These are phyloP conservation scores for Oryza nivara DNA, from an alignment of 176 grass and related monocot species.

Conservation along the genomic window DNA sequence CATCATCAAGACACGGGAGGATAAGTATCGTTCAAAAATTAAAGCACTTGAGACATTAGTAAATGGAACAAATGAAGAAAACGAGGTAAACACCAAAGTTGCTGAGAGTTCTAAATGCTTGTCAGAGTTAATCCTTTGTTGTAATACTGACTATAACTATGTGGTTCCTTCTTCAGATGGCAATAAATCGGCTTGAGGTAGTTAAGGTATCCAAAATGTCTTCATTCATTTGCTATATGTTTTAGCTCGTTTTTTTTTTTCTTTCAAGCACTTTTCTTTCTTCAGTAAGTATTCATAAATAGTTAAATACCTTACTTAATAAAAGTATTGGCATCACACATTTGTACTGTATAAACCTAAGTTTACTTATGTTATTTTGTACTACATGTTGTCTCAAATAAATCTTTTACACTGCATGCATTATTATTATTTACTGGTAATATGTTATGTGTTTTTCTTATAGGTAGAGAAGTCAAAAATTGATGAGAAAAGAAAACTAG, in stretches of 20 bases:
- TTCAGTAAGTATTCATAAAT: conserved; percentile 10
- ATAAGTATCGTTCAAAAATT: conserved; percentile 89
- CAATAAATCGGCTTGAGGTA: conserved; percentile 68
- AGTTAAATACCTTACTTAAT: not conserved
- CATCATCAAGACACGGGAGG: conserved; percentile 73
- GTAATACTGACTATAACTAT: conserved; percentile 36
- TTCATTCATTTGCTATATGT: not conserved
- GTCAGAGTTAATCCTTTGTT: conserved; percentile 4
- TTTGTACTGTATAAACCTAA: conserved; percentile 22
- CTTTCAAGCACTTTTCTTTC: conserved; percentile 19
- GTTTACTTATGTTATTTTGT: conserved; percentile 28
- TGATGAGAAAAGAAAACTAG: conserved; percentile 74
- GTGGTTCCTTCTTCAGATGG: conserved; percentile 66
- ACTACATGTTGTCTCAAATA: not conserved
- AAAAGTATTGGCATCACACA: not conserved
- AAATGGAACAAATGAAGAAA: conserved; percentile 96
- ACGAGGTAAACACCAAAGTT: conserved; percentile 60
- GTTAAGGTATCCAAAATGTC: conserved; percentile 63
- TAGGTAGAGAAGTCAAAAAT: conserved; percentile 87
- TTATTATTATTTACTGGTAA: not conserved
- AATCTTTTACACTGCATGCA: not conserved
- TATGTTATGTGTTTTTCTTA: conserved; percentile 37
- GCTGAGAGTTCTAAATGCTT: conserved; percentile 18
- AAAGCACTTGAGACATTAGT: conserved; percentile 88
- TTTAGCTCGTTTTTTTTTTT: conserved; percentile 18